Evolutionary conservation across 164 flowering plant species (phyloP).

Genomic region (Cinnamomum micranthum): DNA sequence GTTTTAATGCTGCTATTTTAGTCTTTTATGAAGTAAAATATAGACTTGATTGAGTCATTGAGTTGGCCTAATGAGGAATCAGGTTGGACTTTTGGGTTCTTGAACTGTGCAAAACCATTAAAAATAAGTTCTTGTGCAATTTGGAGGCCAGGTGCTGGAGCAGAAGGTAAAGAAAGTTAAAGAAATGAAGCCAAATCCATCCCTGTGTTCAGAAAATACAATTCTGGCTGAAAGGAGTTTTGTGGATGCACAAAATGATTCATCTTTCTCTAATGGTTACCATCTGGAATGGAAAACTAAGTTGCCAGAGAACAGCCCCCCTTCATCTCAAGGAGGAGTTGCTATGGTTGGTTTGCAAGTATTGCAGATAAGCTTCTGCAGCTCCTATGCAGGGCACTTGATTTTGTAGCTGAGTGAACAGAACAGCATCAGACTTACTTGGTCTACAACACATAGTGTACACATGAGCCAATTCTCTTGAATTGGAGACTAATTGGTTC

Average conservation of each 20-base stretch:
- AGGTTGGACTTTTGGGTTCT: background rate
- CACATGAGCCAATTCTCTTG: background rate
- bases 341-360: slow-evolving; percentile 28
- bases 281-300: slow-evolving; percentile 44
- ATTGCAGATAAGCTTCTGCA: background rate
- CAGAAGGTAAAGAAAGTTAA: slow-evolving; percentile 50
- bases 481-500: background rate
- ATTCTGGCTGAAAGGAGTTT: slow-evolving; percentile 62
- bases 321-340: slow-evolving; percentile 25
- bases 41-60: background rate
- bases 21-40: background rate
- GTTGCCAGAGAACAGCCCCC: slow-evolving; percentile 7
- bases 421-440: background rate
- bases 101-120: background rate
- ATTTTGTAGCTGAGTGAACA: background rate
- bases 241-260: slow-evolving; percentile 26
- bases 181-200: slow-evolving; percentile 40
- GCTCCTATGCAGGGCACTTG: background rate
- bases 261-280: slow-evolving; percentile 37
- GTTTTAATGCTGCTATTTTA: too few species aligned
- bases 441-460: too few species aligned
- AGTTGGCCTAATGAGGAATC: background rate
- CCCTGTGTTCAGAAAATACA: slow-evolving; percentile 53
- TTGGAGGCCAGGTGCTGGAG: slow-evolving; percentile 57
- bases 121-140: background rate